A percentile compares a stretch with the other conserved stretches of the same genome.
These are phyloP conservation scores for Stagonosporopsis chrysanthemi DNA, from an alignment of 2,329 filamentous ascomycete species.

Conservation along the genomic window DNA sequence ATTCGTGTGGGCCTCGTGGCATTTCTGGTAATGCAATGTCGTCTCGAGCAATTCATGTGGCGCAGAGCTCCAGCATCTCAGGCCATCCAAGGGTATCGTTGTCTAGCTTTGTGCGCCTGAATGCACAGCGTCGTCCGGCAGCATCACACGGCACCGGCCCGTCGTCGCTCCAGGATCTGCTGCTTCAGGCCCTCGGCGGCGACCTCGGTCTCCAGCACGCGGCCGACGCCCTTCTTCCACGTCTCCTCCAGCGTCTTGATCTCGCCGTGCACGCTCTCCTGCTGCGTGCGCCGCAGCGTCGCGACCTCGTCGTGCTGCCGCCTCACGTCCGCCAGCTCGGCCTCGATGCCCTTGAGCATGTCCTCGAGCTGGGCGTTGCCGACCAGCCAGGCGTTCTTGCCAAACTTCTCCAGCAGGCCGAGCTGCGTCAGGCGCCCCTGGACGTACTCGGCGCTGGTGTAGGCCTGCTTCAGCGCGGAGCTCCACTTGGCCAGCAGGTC, in stretches of 20 bases:
- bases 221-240: constrained; percentile 81
- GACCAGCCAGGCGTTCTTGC: constrained; percentile 91
- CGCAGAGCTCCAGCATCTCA: too few species aligned
- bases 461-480: constrained; percentile 61
- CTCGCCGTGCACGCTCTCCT: constrained; percentile 77
- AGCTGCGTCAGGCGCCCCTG: constrained; percentile 67
- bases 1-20: too few species aligned
- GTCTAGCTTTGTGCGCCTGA: too few species aligned
- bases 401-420: constrained; percentile 77
- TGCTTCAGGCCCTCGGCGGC: constrained; percentile 73
- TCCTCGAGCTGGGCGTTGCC: constrained; percentile 82
- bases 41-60: too few species aligned
- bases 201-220: constrained; percentile 84
- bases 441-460: constrained; percentile 66
- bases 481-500: constrained; percentile 58
- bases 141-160: constrained; percentile 41
- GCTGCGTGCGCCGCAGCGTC: constrained; percentile 70
- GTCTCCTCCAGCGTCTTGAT: constrained; percentile 75
- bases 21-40: too few species aligned
- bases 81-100: too few species aligned
- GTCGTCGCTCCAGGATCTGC: constrained; percentile 47
- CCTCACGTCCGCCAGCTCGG: constrained; percentile 73
- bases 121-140: too few species aligned
- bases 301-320: constrained; percentile 77
- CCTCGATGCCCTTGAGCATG: constrained; percentile 73